These are phyloP conservation scores for Penicillium salamii DNA, from an alignment of 495 filamentous ascomycete genomes.

Conservation along the genomic window DNA sequence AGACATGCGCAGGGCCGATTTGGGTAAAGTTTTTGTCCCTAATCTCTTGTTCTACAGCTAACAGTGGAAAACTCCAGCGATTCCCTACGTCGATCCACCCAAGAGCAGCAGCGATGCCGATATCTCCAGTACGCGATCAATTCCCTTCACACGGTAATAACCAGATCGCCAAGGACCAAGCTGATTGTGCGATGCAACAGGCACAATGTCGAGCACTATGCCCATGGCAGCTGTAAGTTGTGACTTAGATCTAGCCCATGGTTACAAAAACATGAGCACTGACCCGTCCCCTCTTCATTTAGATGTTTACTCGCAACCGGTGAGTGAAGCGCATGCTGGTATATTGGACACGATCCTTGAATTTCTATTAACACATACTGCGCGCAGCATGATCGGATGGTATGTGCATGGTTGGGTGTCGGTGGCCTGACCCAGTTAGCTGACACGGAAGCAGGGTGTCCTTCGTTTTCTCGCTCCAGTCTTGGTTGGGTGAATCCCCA, in stretches of 20 bases:
- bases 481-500: constrained; percentile 80
- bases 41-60: constrained; percentile 4
- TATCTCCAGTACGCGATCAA: constrained; percentile 45
- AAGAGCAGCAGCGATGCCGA: constrained; percentile 54
- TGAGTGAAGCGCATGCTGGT: constrained; percentile 38
- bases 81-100: constrained; percentile 60
- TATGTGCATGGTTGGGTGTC: constrained; percentile 34
- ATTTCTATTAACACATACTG: constrained; percentile 8
- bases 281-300: constrained; percentile 15
- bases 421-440: neutral
- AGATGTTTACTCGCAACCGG: constrained; percentile 89
- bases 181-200: constrained; percentile 28
- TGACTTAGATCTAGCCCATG: neutral
- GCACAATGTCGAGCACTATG: constrained; percentile 76
- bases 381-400: constrained; percentile 72
- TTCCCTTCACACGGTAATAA: no score
- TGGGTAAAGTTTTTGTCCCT: constrained; percentile 55
- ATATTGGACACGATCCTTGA: neutral
- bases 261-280: constrained; percentile 9
- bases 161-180: neutral
- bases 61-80: constrained; percentile 41
- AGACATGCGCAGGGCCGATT: constrained; percentile 81
- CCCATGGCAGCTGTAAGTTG: constrained; percentile 81
- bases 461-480: constrained; percentile 79
- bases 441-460: constrained; percentile 58